phyloP scores from a whole-genome alignment of 2,329 filamentous ascomycete species.

The Stromatinia cepivora region DNA sequence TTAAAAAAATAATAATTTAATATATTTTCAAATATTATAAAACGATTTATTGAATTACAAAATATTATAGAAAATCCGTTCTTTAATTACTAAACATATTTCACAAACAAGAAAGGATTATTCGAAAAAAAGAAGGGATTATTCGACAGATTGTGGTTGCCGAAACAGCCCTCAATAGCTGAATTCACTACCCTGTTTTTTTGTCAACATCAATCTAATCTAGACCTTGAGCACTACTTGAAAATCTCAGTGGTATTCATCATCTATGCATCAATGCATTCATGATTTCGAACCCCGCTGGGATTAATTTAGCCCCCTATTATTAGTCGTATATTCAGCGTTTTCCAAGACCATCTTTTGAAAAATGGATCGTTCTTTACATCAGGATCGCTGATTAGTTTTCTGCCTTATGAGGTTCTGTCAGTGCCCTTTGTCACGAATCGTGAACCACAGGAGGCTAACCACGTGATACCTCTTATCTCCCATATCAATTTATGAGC shows the following conservation, averaged over 20 bases:
- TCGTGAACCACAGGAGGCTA: too few relatives aligned
- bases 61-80: too few relatives aligned
- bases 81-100: too few relatives aligned
- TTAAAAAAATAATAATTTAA: too few relatives aligned
- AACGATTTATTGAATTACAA: too few relatives aligned
- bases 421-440: not conserved
- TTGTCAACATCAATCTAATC: not conserved
- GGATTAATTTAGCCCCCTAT: not conserved
- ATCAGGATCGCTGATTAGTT: not conserved
- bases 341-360: not conserved
- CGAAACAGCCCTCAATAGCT: too few relatives aligned
- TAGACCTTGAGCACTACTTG: not conserved
- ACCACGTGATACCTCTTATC: too few relatives aligned
- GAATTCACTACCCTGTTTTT: not conserved
- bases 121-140: too few relatives aligned
- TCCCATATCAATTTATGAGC: too few relatives aligned
- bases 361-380: not conserved
- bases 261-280: not conserved
- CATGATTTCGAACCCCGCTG: not conserved
- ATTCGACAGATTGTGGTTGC: too few relatives aligned
- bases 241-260: not conserved
- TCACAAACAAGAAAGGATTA: too few relatives aligned
- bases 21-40: too few relatives aligned
- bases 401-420: not conserved
- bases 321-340: not conserved